These are phyloP conservation scores for Nitzschia sp. DNA, from an alignment of 108 stramenopile species.

Conservation along the genomic window DNA sequence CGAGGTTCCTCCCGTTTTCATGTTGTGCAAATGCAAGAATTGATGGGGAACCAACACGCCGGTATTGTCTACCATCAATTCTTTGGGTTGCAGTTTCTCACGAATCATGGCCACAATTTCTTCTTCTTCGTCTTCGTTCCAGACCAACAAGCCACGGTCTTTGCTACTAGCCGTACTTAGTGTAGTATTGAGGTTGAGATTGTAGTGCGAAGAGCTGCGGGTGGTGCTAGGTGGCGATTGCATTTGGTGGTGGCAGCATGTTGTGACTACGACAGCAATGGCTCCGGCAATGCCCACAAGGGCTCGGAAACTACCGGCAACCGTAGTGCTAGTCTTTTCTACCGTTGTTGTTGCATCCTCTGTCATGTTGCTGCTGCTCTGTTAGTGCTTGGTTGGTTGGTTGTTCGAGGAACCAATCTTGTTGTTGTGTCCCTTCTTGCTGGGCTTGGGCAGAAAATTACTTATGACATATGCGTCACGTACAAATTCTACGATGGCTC, in stretches of 20 bases:
- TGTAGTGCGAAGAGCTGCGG: not conserved
- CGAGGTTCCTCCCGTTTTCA: slow-evolving; percentile 75
- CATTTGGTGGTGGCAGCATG: not conserved
- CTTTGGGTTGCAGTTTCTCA: slow-evolving; percentile 1
- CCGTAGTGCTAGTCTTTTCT: too few species aligned
- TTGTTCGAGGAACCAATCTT: too few species aligned
- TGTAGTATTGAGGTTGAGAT: not conserved
- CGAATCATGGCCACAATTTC: slow-evolving; percentile 7
- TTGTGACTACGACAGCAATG: not conserved
- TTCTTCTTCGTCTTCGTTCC: slow-evolving; percentile 11
- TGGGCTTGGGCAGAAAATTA: too few species aligned
- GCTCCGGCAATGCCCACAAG: not conserved
- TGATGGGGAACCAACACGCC: slow-evolving; percentile 49
- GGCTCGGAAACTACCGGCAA: not conserved
- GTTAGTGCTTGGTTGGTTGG: too few species aligned
- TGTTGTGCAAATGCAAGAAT: slow-evolving; percentile 78
- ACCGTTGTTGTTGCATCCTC: too few species aligned
- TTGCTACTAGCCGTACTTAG: not conserved
- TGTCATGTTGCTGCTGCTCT: too few species aligned
- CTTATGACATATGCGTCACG: too few species aligned
- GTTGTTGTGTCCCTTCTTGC: too few species aligned
- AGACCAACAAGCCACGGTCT: not conserved
- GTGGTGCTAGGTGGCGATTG: not conserved
- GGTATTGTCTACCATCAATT: not conserved
- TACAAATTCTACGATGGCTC: too few species aligned